Conservation (phyloP, 441 rosid genomes). For the Aquilaria agallochum region DNA sequence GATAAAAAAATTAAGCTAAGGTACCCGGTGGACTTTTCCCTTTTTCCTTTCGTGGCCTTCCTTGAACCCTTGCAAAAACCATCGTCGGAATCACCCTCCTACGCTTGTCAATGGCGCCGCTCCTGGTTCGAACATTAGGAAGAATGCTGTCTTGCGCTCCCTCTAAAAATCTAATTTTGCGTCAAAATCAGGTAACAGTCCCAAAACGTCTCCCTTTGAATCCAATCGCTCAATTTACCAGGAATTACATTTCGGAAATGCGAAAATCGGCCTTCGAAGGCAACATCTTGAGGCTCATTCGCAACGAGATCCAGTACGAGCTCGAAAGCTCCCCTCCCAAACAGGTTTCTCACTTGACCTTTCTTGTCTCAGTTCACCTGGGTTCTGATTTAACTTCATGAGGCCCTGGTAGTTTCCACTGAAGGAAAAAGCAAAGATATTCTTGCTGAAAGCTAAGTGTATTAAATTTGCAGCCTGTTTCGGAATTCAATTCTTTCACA, state of each 20-base stretch:
- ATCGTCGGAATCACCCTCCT: neutral
- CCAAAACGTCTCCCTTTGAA: slow-evolving; percentile 12
- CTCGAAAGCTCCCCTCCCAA: slow-evolving; percentile 41
- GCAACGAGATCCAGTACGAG: slow-evolving; percentile 58
- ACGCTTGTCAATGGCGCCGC: slow-evolving; percentile 36
- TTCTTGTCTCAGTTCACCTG: too few species aligned
- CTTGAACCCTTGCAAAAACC: slow-evolving; percentile 29
- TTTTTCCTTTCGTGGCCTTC: neutral
- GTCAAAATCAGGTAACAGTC: slow-evolving; percentile 5
- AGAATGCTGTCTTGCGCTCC: slow-evolving; percentile 21
- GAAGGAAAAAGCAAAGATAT: too few species aligned
- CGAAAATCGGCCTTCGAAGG: slow-evolving; percentile 57
- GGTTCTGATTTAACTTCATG: too few species aligned
- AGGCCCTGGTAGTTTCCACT: too few species aligned
- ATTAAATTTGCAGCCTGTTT: slow-evolving; percentile 37
- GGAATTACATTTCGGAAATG: slow-evolving; percentile 48
- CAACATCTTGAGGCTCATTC: slow-evolving; percentile 44
- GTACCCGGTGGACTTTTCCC: too few species aligned
- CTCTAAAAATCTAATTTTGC: slow-evolving; percentile 17
- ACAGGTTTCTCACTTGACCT: slow-evolving; percentile 26
- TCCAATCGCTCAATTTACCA: slow-evolving; percentile 21
- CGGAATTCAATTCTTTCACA: slow-evolving; percentile 41
- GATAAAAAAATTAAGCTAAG: too few species aligned
- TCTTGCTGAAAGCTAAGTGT: too few species aligned
- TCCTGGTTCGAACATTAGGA: slow-evolving; percentile 28